These are phyloP conservation scores for Carex cristatella DNA, from an alignment of 176 grass and related monocot genomes.

Conservation along the genomic window DNA sequence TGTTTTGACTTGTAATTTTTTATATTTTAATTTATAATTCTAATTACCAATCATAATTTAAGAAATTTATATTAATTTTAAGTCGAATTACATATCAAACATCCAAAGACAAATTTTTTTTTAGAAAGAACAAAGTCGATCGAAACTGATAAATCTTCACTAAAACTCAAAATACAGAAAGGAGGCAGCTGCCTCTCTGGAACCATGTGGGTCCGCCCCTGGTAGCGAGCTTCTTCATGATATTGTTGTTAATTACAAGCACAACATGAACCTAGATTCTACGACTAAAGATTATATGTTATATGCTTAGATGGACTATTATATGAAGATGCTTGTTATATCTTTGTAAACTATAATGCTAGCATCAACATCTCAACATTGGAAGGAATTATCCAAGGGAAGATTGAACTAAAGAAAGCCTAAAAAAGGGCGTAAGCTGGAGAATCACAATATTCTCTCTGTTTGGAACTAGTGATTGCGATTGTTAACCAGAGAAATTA, in stretches of 20 bases:
- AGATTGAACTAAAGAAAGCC: constrained; percentile 4
- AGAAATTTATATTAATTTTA: too few relatives aligned
- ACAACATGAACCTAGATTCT: not conserved
- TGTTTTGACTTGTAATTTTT: too few relatives aligned
- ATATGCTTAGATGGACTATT: not conserved
- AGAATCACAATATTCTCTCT: not conserved
- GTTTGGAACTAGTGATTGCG: not conserved
- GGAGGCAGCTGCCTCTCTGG: too few relatives aligned
- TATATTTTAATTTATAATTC: too few relatives aligned
- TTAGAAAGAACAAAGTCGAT: too few relatives aligned
- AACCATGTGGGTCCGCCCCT: too few relatives aligned
- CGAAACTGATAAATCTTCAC: too few relatives aligned
- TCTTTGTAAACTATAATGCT: not conserved
- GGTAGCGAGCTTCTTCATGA: not conserved
- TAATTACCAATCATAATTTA: too few relatives aligned
- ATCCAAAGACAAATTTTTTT: too few relatives aligned
- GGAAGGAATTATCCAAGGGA: not conserved
- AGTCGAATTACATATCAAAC: too few relatives aligned
- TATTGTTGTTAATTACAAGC: not conserved
- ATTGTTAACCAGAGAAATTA: not conserved
- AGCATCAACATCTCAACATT: not conserved
- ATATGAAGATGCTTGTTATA: not conserved
- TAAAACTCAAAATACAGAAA: too few relatives aligned
- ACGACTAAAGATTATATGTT: not conserved
- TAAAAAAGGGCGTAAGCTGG: not conserved